Evolutionary conservation across 495 filamentous ascomycete species (phyloP).

Genomic region (Penicillium parvum): DNA sequence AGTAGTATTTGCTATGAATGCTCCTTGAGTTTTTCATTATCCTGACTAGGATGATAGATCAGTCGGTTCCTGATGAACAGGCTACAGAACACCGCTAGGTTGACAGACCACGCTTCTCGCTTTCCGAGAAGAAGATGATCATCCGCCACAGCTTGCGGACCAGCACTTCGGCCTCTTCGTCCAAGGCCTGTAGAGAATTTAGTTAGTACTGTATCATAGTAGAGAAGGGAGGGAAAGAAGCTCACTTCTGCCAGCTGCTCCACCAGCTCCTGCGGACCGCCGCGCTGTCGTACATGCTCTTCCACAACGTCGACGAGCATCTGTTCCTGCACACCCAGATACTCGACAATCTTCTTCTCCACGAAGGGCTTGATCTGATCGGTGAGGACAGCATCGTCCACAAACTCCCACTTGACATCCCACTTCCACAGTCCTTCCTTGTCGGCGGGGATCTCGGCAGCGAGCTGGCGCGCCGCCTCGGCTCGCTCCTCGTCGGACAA

Average conservation of each 20-base stretch:
- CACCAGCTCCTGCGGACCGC: conserved; percentile 72
- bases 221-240: conserved; percentile 14
- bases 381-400: conserved; percentile 76
- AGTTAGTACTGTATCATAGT: conserved; percentile 28
- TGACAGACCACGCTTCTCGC: conserved; percentile 84
- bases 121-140: conserved; percentile 97
- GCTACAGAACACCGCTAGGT: conserved; percentile 35
- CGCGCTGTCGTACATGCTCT: conserved; percentile 75
- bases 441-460: conserved; percentile 83
- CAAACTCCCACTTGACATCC: conserved; percentile 90
- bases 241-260: conserved; percentile 78
- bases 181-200: conserved; percentile 59
- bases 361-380: conserved; percentile 93
- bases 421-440: conserved; percentile 86
- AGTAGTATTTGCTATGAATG: no score
- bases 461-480: conserved; percentile 72
- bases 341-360: conserved; percentile 97
- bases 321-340: conserved; percentile 93
- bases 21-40: neutral
- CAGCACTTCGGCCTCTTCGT: conserved; percentile 90
- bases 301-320: conserved; percentile 91
- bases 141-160: conserved; percentile 98
- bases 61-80: neutral
- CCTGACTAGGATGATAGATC: neutral
- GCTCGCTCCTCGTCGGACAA: conserved; percentile 81